Percentiles rank a stretch among this genome's conserved stretches.
Conservation (phyloP, 2,329 filamentous ascomycete species). For the Chaetomiaceae sp. region DNA sequence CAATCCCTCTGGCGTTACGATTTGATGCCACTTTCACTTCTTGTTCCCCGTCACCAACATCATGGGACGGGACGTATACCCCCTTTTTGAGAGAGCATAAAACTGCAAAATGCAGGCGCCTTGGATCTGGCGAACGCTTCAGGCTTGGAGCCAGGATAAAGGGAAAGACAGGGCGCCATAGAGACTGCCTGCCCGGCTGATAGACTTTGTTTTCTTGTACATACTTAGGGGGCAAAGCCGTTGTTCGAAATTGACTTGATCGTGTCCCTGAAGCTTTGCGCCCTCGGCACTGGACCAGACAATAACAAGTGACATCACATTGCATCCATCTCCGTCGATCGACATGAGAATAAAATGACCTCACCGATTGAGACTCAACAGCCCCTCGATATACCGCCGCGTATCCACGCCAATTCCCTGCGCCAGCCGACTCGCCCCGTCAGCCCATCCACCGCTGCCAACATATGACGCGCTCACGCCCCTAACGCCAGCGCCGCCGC, state of each 20-base stretch:
- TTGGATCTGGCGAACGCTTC: constrained; percentile 3
- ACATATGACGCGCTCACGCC: constrained; percentile 32
- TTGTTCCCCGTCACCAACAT: not conserved
- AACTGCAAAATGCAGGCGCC: constrained; percentile 1
- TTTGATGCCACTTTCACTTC: constrained; percentile 8
- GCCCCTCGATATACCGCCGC: constrained; percentile 66
- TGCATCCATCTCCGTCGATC: too few species aligned
- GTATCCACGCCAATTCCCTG: constrained; percentile 77
- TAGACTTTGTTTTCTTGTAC: constrained; percentile 18
- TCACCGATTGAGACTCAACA: constrained; percentile 57
- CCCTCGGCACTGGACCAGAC: too few species aligned
- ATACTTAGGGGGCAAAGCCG: constrained; percentile 10
- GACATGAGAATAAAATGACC: not conserved
- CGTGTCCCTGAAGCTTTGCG: not conserved
- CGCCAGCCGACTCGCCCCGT: constrained; percentile 56
- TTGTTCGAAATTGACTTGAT: constrained; percentile 6
- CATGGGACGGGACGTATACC: constrained; percentile 5
- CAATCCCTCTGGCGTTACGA: constrained; percentile 6
- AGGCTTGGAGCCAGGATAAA: constrained; percentile 14
- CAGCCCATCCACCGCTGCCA: constrained; percentile 39
- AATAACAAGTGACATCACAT: too few species aligned
- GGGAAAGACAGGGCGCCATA: constrained; percentile 3
- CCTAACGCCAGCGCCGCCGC: constrained; percentile 30
- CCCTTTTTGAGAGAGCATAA: constrained; percentile 6
- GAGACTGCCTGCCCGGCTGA: not conserved